phyloP scores from a whole-genome alignment of 345 rosid species.

The Eucalyptus curtisii region DNA sequence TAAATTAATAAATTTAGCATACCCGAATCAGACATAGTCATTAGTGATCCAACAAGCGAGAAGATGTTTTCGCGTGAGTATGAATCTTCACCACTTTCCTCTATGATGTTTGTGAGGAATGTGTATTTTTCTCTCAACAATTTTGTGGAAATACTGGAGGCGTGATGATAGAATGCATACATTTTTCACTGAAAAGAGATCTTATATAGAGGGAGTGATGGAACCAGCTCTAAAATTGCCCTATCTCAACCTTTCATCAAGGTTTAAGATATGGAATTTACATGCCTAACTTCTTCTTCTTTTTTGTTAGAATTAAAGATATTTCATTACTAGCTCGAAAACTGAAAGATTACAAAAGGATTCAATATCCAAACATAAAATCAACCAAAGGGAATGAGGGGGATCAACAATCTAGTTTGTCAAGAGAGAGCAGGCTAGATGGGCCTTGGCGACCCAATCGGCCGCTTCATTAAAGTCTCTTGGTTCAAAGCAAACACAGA shows the following conservation, averaged over 20 bases:
- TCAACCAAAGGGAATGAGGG: too few species aligned
- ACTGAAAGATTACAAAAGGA: too few species aligned
- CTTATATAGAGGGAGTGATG: background rate
- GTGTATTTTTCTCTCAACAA: background rate
- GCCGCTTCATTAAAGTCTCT: too few species aligned
- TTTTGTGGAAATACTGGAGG: background rate
- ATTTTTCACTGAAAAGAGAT: background rate
- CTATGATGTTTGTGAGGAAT: background rate
- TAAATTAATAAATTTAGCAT: too few species aligned
- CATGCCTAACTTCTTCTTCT: background rate
- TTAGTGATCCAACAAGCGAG: background rate
- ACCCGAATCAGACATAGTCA: background rate
- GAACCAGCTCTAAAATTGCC: too few species aligned
- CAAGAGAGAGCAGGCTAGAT: too few species aligned
- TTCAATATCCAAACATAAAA: too few species aligned
- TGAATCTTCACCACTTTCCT: background rate
- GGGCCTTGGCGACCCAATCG: too few species aligned
- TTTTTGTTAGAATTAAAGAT: too few species aligned
- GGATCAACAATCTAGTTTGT: too few species aligned
- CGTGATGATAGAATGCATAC: background rate
- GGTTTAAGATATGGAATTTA: background rate
- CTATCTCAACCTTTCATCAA: background rate
- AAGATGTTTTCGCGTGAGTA: background rate
- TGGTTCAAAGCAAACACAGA: too few species aligned
- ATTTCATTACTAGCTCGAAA: too few species aligned